These are phyloP conservation scores for Tylopilus vinaceipallidus DNA, from an alignment of 768 basidiomycete genomes.

Conservation along the genomic window DNA sequence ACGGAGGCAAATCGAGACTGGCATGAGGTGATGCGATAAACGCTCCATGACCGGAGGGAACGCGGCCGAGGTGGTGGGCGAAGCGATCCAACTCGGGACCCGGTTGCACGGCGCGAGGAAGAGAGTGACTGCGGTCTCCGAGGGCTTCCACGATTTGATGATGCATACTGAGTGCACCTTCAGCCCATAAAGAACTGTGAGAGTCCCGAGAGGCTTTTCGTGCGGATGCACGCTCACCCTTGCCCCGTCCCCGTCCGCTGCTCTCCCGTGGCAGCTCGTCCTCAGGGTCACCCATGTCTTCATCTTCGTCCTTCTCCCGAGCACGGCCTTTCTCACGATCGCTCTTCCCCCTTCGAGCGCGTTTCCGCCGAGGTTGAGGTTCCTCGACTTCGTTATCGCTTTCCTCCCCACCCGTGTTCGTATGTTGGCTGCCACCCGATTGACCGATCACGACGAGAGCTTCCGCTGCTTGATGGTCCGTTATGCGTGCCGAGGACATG, in stretches of 20 bases:
- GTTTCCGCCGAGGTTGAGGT: slow-evolving; percentile 57
- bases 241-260: slow-evolving; percentile 32
- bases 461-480: slow-evolving; percentile 88
- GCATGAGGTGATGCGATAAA: slow-evolving; percentile 38
- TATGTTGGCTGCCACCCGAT: slow-evolving; percentile 34
- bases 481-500: slow-evolving; percentile 50
- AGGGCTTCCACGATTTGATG: slow-evolving; percentile 35
- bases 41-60: slow-evolving; percentile 34
- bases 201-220: slow-evolving; percentile 36
- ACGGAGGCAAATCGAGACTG: slow-evolving; percentile 64
- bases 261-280: slow-evolving; percentile 33
- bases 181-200: slow-evolving; percentile 31
- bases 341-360: slow-evolving; percentile 42
- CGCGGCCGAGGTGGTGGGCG: slow-evolving; percentile 34
- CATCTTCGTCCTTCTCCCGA: slow-evolving; percentile 44
- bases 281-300: slow-evolving; percentile 47
- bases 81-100: slow-evolving; percentile 33
- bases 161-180: slow-evolving; percentile 36
- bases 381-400: slow-evolving; percentile 43
- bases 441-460: slow-evolving; percentile 83
- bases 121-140: slow-evolving; percentile 33
- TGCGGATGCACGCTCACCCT: slow-evolving; percentile 38
- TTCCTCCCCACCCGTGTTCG: slow-evolving; percentile 37
- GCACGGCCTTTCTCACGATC: slow-evolving; percentile 37
- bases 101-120: slow-evolving; percentile 32